Evolutionary conservation across 2,329 filamentous ascomycete genomes (phyloP).

Genomic region (Cordyceps militaris): DNA sequence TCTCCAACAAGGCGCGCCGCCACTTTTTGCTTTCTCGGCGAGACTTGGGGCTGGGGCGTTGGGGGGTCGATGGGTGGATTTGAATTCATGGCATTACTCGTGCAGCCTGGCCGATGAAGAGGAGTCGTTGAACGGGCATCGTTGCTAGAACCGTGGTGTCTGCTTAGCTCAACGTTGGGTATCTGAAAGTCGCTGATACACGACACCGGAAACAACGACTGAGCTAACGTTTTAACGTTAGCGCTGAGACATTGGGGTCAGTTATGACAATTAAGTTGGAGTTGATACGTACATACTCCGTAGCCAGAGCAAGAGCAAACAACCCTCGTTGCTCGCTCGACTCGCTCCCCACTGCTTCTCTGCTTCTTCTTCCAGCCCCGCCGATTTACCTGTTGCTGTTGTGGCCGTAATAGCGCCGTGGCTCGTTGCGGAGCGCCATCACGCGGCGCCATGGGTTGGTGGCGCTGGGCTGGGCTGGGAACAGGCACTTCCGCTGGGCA

Average conservation of each 20-base stretch:
- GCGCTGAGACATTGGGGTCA: no score
- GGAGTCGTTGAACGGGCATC: neutral
- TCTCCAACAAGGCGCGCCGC: neutral
- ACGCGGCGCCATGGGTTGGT: neutral
- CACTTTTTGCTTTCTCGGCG: constrained; percentile 2
- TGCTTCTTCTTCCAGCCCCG: constrained; percentile 1
- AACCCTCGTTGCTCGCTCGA: neutral
- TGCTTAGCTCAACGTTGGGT: neutral
- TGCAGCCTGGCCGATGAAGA: neutral
- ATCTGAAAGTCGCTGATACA: no score
- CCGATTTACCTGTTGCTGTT: constrained; percentile 5
- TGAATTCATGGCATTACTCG: constrained; percentile 5
- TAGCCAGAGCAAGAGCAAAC: neutral
- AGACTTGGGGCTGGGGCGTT: neutral
- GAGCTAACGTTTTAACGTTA: no score
- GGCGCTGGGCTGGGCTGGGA: neutral
- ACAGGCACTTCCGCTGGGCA: neutral
- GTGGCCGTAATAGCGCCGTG: constrained; percentile 11
- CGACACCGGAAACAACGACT: no score
- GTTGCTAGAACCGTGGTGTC: neutral
- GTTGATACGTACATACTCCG: neutral
- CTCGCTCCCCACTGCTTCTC: constrained; percentile 4
- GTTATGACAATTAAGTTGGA: neutral
- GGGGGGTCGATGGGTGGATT: neutral
- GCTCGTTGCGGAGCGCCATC: constrained; percentile 1